Percentiles rank a stretch among this genome's conserved stretches.
Conservation (phyloP, 106 monocot genomes). For the Xerophyta viscosa region DNA sequence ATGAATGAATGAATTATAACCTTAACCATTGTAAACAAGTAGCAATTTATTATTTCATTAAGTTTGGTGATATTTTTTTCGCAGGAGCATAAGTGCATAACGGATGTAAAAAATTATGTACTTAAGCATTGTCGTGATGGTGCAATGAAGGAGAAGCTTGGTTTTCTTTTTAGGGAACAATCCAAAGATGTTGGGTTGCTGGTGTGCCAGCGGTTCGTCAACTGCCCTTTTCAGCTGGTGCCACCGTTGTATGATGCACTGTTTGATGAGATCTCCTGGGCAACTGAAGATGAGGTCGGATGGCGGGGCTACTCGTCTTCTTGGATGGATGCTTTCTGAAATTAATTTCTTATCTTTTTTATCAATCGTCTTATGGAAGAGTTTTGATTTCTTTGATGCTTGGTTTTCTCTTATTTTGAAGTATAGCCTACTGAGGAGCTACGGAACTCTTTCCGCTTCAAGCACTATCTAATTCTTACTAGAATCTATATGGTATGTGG, state of each 20-base stretch:
- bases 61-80: not conserved
- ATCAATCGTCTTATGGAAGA: not conserved
- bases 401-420: not conserved
- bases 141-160: constrained; percentile 32
- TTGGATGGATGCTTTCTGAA: not conserved
- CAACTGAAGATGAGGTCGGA: constrained; percentile 91
- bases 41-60: not conserved
- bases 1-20: no score
- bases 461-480: constrained; percentile 65
- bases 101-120: constrained; percentile 48
- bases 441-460: constrained; percentile 75
- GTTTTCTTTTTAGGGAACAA: constrained; percentile 27
- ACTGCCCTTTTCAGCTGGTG: constrained; percentile 63
- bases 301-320: not conserved
- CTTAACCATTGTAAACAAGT: no score
- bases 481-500: constrained; percentile 61
- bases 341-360: not conserved
- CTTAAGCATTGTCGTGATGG: constrained; percentile 37
- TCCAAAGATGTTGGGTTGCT: constrained; percentile 46
- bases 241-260: constrained; percentile 58
- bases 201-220: constrained; percentile 65
- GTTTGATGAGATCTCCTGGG: constrained; percentile 85
- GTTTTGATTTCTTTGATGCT: not conserved
- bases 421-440: constrained; percentile 69
- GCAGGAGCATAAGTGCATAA: constrained; percentile 50